These are phyloP conservation scores for Phytophthora brassicae DNA, from an alignment of 352 stramenopile species.

Conservation along the genomic window DNA sequence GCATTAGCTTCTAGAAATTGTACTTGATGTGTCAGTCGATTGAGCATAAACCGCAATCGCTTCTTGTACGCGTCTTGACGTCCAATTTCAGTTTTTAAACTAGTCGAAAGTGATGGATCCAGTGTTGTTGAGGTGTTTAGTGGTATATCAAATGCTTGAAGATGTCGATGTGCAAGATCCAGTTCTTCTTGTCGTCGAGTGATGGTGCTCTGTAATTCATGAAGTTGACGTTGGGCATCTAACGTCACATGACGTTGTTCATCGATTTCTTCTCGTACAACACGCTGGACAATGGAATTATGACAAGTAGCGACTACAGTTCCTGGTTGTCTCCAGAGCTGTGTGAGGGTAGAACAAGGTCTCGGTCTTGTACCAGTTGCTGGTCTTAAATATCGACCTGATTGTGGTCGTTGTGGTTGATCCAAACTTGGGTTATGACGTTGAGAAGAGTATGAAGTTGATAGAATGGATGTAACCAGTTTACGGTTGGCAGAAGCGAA, in stretches of 20 bases:
- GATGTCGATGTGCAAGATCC: conserved; percentile 37
- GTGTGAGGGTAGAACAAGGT: conserved; percentile 13
- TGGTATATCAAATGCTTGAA: conserved; percentile 29
- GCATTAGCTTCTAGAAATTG: conserved; percentile 44
- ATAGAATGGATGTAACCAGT: conserved; percentile 11
- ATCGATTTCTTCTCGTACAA: conserved; percentile 64
- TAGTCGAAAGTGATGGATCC: background rate
- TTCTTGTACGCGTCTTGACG: conserved; percentile 62
- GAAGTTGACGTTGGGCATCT: conserved; percentile 45
- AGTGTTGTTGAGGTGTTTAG: background rate
- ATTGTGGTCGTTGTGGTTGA: conserved; percentile 13
- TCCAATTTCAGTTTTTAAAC: conserved; percentile 46
- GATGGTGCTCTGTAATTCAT: conserved; percentile 41
- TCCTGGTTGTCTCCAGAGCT: conserved; percentile 28
- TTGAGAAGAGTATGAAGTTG: background rate
- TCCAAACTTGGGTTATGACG: conserved; percentile 2
- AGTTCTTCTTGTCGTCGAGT: conserved; percentile 41
- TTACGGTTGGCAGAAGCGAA: conserved; percentile 34
- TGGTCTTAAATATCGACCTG: conserved; percentile 15
- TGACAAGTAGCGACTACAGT: conserved; percentile 8
- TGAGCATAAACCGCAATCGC: conserved; percentile 46
- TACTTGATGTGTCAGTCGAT: conserved; percentile 38
- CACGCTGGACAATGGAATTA: conserved; percentile 31
- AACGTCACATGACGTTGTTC: conserved; percentile 49
- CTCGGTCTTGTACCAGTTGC: conserved; percentile 5